Percentiles rank a stretch among this genome's conserved stretches.
Evolutionary conservation across 2,329 filamentous ascomycete genomes (phyloP).

Genomic region (Laburnicola sp.): DNA sequence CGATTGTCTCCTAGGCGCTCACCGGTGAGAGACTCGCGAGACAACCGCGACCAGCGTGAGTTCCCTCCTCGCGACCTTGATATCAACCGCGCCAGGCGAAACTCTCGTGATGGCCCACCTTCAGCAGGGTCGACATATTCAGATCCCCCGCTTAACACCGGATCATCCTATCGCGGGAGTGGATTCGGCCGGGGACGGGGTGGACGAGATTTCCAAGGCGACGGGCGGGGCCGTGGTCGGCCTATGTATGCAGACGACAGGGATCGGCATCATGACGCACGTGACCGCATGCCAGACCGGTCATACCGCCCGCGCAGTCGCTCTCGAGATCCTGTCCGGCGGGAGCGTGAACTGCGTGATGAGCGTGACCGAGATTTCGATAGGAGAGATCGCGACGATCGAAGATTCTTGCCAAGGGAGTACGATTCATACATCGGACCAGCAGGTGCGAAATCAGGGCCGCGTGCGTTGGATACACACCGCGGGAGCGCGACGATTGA

Average conservation of each 20-base stretch:
- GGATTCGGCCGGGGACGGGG: conserved; percentile 57
- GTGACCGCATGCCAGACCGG: conserved; percentile 38
- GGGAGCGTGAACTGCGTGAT: conserved; percentile 54
- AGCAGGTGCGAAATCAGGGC: conserved; percentile 35
- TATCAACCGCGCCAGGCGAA: conserved; percentile 66
- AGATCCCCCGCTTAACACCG: conserved; percentile 63
- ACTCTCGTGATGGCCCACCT: conserved; percentile 72
- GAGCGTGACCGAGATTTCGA: conserved; percentile 44
- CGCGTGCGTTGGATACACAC: conserved; percentile 37
- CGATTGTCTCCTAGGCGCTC: conserved; percentile 67
- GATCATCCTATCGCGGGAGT: conserved; percentile 57
- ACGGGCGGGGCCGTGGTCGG: conserved; percentile 47
- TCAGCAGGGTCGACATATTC: conserved; percentile 73
- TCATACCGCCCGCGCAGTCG: conserved; percentile 66
- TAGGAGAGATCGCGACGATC: conserved; percentile 46
- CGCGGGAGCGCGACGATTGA: conserved; percentile 34
- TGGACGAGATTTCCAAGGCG: conserved; percentile 43
- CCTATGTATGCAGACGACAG: conserved; percentile 53
- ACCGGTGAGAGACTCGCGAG: conserved; percentile 60
- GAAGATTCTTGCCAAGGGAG: conserved; percentile 51
- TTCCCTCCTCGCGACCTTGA: conserved; percentile 64
- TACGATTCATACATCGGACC: conserved; percentile 49
- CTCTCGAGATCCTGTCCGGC: conserved; percentile 61
- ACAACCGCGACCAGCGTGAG: conserved; percentile 66
- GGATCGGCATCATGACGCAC: conserved; percentile 53